These are phyloP conservation scores for Trichoderma koningiopsis DNA, from an alignment of 2,329 filamentous ascomycete species.

Conservation along the genomic window DNA sequence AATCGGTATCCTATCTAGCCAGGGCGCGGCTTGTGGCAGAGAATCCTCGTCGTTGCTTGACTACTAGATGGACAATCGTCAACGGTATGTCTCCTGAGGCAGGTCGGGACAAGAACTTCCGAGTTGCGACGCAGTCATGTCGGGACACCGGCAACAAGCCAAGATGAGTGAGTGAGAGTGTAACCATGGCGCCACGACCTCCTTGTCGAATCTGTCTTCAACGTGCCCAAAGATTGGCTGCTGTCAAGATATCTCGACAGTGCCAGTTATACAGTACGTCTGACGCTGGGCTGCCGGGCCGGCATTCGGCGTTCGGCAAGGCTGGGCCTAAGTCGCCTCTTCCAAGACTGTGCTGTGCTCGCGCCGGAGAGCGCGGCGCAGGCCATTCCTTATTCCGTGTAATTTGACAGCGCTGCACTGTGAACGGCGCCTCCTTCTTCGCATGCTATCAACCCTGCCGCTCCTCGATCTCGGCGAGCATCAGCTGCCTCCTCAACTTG, in stretches of 20 bases:
- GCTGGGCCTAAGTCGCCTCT: slow-evolving; percentile 2
- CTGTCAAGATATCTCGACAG: slow-evolving; percentile 4
- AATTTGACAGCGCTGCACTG: slow-evolving; percentile 2
- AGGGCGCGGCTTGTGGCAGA: not conserved
- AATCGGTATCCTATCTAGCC: not conserved
- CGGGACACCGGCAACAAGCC: not conserved
- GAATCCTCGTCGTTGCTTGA: not conserved
- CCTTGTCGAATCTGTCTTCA: not conserved
- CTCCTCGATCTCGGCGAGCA: slow-evolving; percentile 11
- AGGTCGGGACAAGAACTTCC: slow-evolving; percentile 9
- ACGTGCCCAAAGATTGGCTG: not conserved
- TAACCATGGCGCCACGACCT: slow-evolving; percentile 13
- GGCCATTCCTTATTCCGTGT: not conserved
- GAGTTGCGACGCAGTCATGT: slow-evolving; percentile 12
- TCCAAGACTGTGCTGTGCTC: not conserved
- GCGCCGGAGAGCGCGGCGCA: slow-evolving; percentile 14
- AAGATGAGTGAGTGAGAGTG: slow-evolving; percentile 11
- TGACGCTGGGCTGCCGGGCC: not conserved
- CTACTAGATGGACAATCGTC: not conserved
- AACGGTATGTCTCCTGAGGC: not conserved
- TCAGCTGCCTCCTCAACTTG: not conserved
- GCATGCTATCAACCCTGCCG: slow-evolving; percentile 21
- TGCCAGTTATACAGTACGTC: not conserved
- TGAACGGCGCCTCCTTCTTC: slow-evolving; percentile 8
- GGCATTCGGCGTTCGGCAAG: slow-evolving; percentile 24